Evolutionary conservation across 2,329 filamentous ascomycete species (phyloP).

Genomic region (Cladosporium colombiae): DNA sequence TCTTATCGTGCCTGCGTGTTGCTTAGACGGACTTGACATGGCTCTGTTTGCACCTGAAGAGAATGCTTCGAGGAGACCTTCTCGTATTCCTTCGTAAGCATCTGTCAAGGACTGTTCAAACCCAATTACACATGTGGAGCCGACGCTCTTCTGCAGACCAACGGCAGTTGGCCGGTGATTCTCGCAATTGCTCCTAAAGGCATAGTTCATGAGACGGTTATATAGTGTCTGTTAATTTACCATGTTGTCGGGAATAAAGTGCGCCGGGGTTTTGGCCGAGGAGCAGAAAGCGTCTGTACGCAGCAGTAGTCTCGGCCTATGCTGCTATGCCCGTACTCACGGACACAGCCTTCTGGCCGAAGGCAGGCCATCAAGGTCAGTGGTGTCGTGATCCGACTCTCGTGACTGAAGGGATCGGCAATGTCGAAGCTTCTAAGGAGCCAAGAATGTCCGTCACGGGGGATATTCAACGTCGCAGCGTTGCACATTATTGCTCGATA

Average conservation of each 20-base stretch:
- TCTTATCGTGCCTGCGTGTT: neutral
- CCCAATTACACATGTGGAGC: neutral
- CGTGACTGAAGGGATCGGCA: neutral
- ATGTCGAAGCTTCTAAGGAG: neutral
- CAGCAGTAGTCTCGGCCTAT: neutral
- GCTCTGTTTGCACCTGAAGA: neutral
- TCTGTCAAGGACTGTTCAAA: neutral
- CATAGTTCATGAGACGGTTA: neutral
- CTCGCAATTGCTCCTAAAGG: constrained; percentile 2
- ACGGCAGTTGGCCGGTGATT: neutral
- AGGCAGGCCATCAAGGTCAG: neutral
- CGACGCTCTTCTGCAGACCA: neutral
- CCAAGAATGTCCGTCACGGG: neutral
- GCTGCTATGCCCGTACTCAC: neutral
- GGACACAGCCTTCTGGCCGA: neutral
- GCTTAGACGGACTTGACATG: neutral
- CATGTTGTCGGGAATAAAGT: constrained; percentile 1
- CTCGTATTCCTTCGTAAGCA: neutral
- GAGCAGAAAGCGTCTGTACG: neutral
- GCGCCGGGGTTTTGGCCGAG: neutral
- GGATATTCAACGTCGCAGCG: neutral
- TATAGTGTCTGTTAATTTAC: constrained; percentile 10
- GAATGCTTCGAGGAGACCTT: too few species aligned
- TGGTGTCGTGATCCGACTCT: neutral
- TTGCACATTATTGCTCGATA: neutral